Evolutionary conservation across 164 flowering plant genomes (phyloP).

Genomic region (Vitis rupestris): DNA sequence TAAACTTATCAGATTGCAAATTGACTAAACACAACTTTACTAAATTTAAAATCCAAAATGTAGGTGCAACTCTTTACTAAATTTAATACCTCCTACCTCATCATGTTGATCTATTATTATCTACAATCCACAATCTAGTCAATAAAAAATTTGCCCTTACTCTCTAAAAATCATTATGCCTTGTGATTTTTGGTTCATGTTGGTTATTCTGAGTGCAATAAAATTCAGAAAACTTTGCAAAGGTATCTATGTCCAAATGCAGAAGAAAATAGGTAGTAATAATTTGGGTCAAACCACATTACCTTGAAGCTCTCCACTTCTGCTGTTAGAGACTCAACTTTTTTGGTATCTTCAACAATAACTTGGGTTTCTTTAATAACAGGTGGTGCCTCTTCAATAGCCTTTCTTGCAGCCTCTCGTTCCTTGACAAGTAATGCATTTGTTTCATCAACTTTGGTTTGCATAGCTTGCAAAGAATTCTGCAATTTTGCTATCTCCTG

Average conservation of each 20-base stretch:
- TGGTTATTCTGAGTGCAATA: no score
- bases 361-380: conserved; percentile 50
- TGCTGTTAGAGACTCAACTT: conserved; percentile 38
- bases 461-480: conserved; percentile 39
- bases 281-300: not conserved
- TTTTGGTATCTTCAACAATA: conserved; percentile 48
- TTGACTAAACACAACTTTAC: no score
- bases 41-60: no score
- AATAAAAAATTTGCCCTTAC: not conserved
- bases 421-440: conserved; percentile 48
- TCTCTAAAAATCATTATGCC: not conserved
- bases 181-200: no score
- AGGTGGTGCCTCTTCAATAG: conserved; percentile 55
- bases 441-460: conserved; percentile 44
- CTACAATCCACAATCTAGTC: not conserved
- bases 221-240: no score
- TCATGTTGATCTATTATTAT: not conserved
- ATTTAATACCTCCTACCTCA: not conserved
- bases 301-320: conserved; percentile 56
- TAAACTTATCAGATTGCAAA: no score
- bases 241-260: no score
- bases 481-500: conserved; percentile 42
- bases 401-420: conserved; percentile 46
- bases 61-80: not conserved
- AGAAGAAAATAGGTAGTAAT: not conserved